These are phyloP conservation scores for Chaetomiaceae sp. DNA, from an alignment of 2,329 filamentous ascomycete species.

Conservation along the genomic window DNA sequence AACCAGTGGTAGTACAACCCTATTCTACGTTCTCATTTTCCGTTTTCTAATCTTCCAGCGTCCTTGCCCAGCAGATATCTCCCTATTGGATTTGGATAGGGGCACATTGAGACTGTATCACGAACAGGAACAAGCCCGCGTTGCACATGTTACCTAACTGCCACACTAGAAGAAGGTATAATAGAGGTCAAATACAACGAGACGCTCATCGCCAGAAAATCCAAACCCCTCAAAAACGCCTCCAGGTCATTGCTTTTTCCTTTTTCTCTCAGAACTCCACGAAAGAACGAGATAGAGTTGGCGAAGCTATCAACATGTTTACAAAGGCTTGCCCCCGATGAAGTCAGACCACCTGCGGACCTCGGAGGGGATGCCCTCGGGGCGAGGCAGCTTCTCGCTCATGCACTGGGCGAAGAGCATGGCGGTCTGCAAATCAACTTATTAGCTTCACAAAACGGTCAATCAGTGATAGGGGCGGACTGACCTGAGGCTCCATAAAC, in stretches of 20 bases:
- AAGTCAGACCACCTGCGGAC: slow-evolving; percentile 95
- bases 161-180: too few relatives aligned
- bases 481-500: slow-evolving; percentile 97
- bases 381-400: slow-evolving; percentile 87
- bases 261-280: not conserved
- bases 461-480: slow-evolving; percentile 27
- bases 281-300: slow-evolving; percentile 1
- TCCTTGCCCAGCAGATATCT: too few relatives aligned
- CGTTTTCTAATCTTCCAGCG: too few relatives aligned
- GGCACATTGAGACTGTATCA: too few relatives aligned
- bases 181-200: not conserved
- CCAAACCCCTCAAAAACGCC: slow-evolving; percentile 9
- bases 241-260: not conserved
- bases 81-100: too few relatives aligned
- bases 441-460: slow-evolving; percentile 1
- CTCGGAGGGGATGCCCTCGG: slow-evolving; percentile 82
- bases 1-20: too few relatives aligned
- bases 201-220: not conserved
- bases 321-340: slow-evolving; percentile 77
- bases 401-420: slow-evolving; percentile 95
- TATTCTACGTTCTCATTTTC: too few relatives aligned
- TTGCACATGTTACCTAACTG: too few relatives aligned
- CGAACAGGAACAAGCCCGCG: too few relatives aligned
- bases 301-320: slow-evolving; percentile 30
- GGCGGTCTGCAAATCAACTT: slow-evolving; percentile 61